A percentile compares a stretch with the other conserved stretches of the same genome.
Evolutionary conservation across 2,329 filamentous ascomycete genomes (phyloP).

Genomic region (Aspergillus ruber): DNA sequence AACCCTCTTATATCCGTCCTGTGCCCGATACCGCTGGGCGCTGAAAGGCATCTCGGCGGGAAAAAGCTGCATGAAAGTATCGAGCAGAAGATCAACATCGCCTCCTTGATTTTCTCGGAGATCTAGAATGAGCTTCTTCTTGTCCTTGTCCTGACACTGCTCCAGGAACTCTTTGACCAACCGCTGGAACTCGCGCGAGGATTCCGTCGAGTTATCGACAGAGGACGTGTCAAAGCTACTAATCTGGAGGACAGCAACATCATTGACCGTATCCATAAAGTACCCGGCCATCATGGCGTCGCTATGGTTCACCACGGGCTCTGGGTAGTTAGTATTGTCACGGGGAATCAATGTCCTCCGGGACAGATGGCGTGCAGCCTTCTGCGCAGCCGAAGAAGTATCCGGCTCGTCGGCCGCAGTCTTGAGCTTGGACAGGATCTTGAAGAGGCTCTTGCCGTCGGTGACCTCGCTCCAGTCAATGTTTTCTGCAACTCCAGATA

Average conservation of each 20-base stretch:
- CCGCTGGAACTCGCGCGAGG: constrained; percentile 31
- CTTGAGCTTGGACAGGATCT: too few species aligned
- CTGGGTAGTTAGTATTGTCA: constrained; percentile 24
- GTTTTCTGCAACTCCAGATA: not conserved
- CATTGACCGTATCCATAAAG: constrained; percentile 34
- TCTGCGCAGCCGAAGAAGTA: too few species aligned
- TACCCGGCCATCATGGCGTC: constrained; percentile 39
- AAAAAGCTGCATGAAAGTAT: constrained; percentile 49
- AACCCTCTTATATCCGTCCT: constrained; percentile 27
- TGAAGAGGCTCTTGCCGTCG: constrained; percentile 36
- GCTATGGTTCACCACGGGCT: constrained; percentile 29
- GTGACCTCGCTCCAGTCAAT: constrained; percentile 27
- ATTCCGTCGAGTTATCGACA: not conserved
- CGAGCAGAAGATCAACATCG: constrained; percentile 37
- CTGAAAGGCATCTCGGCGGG: constrained; percentile 34
- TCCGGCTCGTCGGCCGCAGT: too few species aligned
- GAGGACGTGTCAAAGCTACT: constrained; percentile 29
- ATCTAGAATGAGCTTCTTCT: constrained; percentile 57
- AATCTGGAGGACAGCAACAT: constrained; percentile 42
- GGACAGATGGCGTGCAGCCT: constrained; percentile 4
- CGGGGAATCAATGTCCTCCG: too few species aligned
- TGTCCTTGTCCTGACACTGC: constrained; percentile 39
- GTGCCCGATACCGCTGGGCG: constrained; percentile 40
- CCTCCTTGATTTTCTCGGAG: constrained; percentile 56
- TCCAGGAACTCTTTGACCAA: constrained; percentile 37